phyloP scores from a whole-genome alignment of 441 rosid genomes.

The Bruguiera hainesii region DNA sequence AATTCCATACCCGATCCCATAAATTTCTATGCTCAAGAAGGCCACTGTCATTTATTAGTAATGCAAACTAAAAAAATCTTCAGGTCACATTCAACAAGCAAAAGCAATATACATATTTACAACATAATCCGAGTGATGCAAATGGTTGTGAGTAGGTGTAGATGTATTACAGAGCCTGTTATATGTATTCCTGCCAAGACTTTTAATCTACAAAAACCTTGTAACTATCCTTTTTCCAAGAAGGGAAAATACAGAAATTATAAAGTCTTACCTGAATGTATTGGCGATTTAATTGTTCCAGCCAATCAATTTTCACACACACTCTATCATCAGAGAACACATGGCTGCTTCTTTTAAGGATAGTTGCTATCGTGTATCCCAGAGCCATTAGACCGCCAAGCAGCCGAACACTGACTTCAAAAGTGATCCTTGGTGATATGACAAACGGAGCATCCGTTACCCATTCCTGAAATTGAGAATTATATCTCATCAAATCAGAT shows the following conservation, averaged over 20 bases:
- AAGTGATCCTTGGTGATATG: slow-evolving; percentile 95
- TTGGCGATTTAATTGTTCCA: slow-evolving; percentile 81
- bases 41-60: no score
- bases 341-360: slow-evolving; percentile 94
- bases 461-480: slow-evolving; percentile 68
- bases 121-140: no score
- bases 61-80: no score
- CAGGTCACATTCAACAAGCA: no score
- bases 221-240: neutral
- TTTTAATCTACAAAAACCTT: neutral
- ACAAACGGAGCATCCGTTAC: slow-evolving; percentile 93
- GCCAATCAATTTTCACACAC: slow-evolving; percentile 88
- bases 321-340: slow-evolving; percentile 74
- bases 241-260: neutral
- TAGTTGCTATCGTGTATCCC: slow-evolving; percentile 94
- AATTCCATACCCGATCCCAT: no score
- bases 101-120: no score
- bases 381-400: slow-evolving; percentile 99
- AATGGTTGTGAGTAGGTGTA: no score
- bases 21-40: no score
- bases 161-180: no score
- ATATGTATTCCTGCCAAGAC: neutral
- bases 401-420: slow-evolving; percentile 96
- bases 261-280: slow-evolving; percentile 72
- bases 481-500: slow-evolving; percentile 13